phyloP scores from a whole-genome alignment of 2,329 filamentous ascomycete genomes.

The Sporothrix euskadiensis region DNA sequence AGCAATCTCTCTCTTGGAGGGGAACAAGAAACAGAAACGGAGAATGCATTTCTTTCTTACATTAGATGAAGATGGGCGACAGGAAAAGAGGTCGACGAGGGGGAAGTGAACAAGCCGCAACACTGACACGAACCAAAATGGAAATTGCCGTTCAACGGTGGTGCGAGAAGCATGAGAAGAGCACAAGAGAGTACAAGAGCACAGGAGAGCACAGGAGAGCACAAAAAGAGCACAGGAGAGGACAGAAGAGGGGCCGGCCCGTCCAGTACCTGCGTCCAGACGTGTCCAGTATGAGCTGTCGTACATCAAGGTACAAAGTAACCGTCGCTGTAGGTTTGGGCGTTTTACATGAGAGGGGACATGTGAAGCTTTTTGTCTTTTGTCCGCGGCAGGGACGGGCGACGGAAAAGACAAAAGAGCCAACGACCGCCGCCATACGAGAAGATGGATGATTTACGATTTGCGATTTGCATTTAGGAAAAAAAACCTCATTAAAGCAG shows the following conservation, averaged over 20 bases:
- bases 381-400: background rate
- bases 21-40: constrained; percentile 5
- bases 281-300: background rate
- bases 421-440: background rate
- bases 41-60: background rate
- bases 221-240: too few relatives aligned
- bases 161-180: too few relatives aligned
- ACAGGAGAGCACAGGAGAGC: too few relatives aligned
- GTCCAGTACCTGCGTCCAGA: constrained; percentile 1
- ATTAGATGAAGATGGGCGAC: background rate
- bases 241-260: background rate
- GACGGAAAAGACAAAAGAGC: background rate
- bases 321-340: background rate
- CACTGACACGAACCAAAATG: background rate
- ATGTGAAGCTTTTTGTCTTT: too few relatives aligned
- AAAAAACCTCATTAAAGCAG: background rate
- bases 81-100: background rate
- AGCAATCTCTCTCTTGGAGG: background rate
- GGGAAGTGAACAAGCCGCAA: background rate
- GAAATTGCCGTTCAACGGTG: background rate
- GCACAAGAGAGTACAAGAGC: too few relatives aligned
- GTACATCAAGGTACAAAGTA: background rate
- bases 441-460: background rate
- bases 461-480: too few relatives aligned
- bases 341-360: background rate